Evolutionary conservation across 2,329 filamentous ascomycete genomes (phyloP).

Genomic region (Fusarium oligoseptatum): DNA sequence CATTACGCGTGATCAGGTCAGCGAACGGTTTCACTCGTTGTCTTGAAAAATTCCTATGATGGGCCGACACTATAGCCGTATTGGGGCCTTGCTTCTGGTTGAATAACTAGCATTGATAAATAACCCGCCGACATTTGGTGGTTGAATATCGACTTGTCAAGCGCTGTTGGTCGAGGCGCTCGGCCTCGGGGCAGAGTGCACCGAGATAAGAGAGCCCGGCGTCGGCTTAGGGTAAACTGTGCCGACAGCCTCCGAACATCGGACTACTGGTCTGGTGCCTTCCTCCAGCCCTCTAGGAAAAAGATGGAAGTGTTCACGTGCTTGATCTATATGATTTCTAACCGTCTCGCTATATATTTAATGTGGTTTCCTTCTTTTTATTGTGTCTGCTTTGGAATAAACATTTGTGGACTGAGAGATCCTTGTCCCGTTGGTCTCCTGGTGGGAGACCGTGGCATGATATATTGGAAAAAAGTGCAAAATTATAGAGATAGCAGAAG

Average conservation of each 20-base stretch:
- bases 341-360: accelerated
- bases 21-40: background rate
- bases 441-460: too few relatives aligned
- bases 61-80: background rate
- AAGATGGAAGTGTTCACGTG: background rate
- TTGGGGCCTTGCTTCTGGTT: background rate
- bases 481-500: background rate
- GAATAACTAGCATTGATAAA: background rate
- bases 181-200: background rate
- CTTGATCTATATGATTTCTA: background rate
- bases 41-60: background rate
- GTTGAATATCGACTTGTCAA: background rate
- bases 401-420: background rate
- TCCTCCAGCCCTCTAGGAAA: background rate
- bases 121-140: background rate
- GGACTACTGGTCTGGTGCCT: background rate
- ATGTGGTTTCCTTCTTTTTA: background rate
- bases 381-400: background rate
- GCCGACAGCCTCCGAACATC: background rate
- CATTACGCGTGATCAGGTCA: accelerated
- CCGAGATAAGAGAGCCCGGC: background rate
- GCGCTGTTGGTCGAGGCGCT: background rate
- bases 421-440: too few relatives aligned
- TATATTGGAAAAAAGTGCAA: background rate
- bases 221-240: background rate